A percentile compares a stretch with the other conserved stretches of the same genome.
Evolutionary conservation across 495 filamentous ascomycete species (phyloP).

Genomic region (Aspergillus cavernicola): DNA sequence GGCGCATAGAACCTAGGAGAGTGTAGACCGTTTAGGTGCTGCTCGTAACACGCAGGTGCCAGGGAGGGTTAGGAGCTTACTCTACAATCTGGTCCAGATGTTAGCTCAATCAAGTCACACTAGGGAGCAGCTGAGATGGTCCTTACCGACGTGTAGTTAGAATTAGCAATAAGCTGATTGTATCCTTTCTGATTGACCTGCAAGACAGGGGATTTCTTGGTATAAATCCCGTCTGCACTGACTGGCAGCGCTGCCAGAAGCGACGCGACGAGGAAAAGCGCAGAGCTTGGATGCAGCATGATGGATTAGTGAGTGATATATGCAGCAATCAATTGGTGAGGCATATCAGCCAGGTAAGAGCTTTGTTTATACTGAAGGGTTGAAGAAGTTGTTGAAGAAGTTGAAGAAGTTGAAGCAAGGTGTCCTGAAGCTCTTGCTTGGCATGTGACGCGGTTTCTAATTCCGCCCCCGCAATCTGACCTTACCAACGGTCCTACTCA

Average conservation of each 20-base stretch:
- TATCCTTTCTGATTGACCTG: constrained; percentile 83
- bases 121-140: neutral
- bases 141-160: constrained; percentile 85
- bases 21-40: constrained; percentile 11
- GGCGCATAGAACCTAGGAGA: constrained; percentile 80
- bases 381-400: too few species aligned
- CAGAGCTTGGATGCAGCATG: constrained; percentile 26
- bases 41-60: neutral
- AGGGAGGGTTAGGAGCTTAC: constrained; percentile 46
- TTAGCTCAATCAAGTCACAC: constrained; percentile 13
- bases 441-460: constrained; percentile 31
- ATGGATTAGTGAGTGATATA: constrained; percentile 4
- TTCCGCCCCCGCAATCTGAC: neutral
- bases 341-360: neutral
- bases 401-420: constrained; percentile 31
- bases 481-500: too few species aligned
- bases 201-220: constrained; percentile 81
- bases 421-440: constrained; percentile 51
- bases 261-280: constrained; percentile 43
- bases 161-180: constrained; percentile 78
- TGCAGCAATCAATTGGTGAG: neutral
- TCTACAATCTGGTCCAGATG: constrained; percentile 55
- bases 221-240: constrained; percentile 71
- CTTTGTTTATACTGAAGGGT: neutral
- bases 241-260: constrained; percentile 57